A percentile compares a stretch with the other conserved stretches of the same genome.
phyloP scores from a whole-genome alignment of 1,139 yeast species.

The Protomyces macrosporus region DNA sequence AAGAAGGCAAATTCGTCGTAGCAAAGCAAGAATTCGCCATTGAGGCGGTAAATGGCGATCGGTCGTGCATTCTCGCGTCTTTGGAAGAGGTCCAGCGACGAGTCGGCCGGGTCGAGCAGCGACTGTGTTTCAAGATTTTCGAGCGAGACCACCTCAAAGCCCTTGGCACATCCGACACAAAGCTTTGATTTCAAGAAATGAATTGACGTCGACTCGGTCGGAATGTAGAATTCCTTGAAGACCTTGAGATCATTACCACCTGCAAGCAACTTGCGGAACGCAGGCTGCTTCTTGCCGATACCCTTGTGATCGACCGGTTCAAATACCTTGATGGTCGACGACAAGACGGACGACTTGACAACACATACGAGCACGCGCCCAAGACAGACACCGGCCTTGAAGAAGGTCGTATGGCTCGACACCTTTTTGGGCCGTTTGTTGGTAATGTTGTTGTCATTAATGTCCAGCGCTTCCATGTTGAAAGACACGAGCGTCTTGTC shows the following conservation, averaged over 20 bases:
- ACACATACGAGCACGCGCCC: slow-evolving; percentile 87
- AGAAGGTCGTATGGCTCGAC: slow-evolving; percentile 77
- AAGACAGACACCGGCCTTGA: slow-evolving; percentile 87
- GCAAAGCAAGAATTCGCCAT: slow-evolving; percentile 69
- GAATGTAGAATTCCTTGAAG: slow-evolving; percentile 71
- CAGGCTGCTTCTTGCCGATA: slow-evolving; percentile 42
- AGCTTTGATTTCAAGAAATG: slow-evolving; percentile 82
- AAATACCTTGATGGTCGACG: slow-evolving; percentile 74
- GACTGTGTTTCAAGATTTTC: slow-evolving; percentile 73
- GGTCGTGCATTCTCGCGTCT: slow-evolving; percentile 82
- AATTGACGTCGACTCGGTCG: slow-evolving; percentile 84
- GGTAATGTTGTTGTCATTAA: slow-evolving; percentile 43
- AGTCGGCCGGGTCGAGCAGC: slow-evolving; percentile 89
- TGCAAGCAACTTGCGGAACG: slow-evolving; percentile 49
- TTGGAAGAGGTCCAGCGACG: slow-evolving; percentile 91
- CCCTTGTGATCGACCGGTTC: slow-evolving; percentile 66
- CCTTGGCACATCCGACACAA: slow-evolving; percentile 93
- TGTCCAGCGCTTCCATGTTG: slow-evolving; percentile 67
- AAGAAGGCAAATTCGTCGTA: slow-evolving; percentile 74
- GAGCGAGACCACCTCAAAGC: slow-evolving; percentile 83
- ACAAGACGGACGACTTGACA: slow-evolving; percentile 66
- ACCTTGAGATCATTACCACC: slow-evolving; percentile 53
- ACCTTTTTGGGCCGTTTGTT: slow-evolving; percentile 72
- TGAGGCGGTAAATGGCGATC: slow-evolving; percentile 81
- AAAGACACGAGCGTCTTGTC: slow-evolving; percentile 81